Evolutionary conservation across 345 rosid genomes (phyloP).

Genomic region (Eucalyptus sp.): DNA sequence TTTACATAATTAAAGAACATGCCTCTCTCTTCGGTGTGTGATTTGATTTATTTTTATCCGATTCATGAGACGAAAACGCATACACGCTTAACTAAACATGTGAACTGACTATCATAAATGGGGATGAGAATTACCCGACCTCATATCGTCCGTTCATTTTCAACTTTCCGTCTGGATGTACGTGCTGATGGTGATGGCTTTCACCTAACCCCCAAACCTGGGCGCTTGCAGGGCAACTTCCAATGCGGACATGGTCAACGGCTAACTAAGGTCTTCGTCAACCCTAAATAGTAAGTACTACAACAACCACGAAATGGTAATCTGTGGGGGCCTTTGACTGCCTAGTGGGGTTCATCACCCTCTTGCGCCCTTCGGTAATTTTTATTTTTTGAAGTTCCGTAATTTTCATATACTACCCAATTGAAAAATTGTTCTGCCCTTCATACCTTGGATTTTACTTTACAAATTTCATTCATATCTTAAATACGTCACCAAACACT

Average conservation of each 20-base stretch:
- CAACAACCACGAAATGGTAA: not conserved
- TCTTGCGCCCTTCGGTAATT: not conserved
- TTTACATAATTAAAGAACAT: not conserved
- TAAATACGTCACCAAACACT: not conserved
- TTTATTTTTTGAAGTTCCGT: too few species aligned
- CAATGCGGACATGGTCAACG: too few species aligned
- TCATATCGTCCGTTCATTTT: too few species aligned
- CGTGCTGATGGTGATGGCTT: too few species aligned
- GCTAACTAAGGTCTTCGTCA: too few species aligned
- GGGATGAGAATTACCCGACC: too few species aligned
- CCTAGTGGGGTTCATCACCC: not conserved
- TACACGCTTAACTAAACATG: too few species aligned
- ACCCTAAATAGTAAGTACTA: not conserved
- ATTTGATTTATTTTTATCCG: not conserved
- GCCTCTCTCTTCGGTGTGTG: accelerated
- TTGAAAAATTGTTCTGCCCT: accelerated
- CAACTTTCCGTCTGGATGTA: too few species aligned
- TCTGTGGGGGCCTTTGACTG: not conserved
- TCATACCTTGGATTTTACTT: not conserved
- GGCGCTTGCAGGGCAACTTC: too few species aligned
- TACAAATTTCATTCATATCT: not conserved
- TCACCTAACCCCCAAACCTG: accelerated
- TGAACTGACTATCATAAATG: too few species aligned
- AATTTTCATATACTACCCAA: not conserved
- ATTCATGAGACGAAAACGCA: too few species aligned